phyloP scores from a whole-genome alignment of 208 protist genomes.

The Trypanosoma platydactyli region DNA sequence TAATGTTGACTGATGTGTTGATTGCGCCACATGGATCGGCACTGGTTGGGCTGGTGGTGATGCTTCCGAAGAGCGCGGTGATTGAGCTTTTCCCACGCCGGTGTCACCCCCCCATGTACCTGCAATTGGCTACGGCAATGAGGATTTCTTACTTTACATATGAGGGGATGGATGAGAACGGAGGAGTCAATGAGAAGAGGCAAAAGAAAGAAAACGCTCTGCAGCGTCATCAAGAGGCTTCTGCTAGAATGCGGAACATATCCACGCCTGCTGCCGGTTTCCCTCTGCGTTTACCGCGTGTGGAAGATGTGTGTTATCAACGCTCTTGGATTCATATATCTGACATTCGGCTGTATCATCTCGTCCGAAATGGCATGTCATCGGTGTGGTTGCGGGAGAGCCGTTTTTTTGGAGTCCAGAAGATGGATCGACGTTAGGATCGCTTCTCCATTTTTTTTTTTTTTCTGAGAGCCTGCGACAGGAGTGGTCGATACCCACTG shows the following conservation, averaged over 20 bases:
- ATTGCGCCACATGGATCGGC: slow-evolving; percentile 4
- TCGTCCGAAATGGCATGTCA: slow-evolving; percentile 20
- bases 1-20: slow-evolving; percentile 24
- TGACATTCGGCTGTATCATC: slow-evolving; percentile 14
- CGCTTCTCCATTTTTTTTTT: not conserved
- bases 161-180: not conserved
- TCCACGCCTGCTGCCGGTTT: not conserved
- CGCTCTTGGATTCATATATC: not conserved
- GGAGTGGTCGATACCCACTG: not conserved
- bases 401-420: slow-evolving; percentile 16
- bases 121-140: slow-evolving; percentile 25
- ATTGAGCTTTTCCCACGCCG: slow-evolving; percentile 25
- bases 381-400: slow-evolving; percentile 23
- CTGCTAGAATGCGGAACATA: not conserved
- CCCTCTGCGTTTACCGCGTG: not conserved
- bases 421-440: slow-evolving; percentile 19
- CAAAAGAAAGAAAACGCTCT: too few relatives aligned
- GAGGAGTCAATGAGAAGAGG: too few relatives aligned
- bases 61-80: slow-evolving; percentile 23
- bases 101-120: slow-evolving; percentile 14
- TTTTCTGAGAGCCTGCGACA: not conserved
- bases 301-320: not conserved
- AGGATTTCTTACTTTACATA: slow-evolving; percentile 16
- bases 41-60: not conserved
- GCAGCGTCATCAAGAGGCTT: not conserved